phyloP scores from a whole-genome alignment of 805 yeast species.

The Ogataea wickerhamii region DNA sequence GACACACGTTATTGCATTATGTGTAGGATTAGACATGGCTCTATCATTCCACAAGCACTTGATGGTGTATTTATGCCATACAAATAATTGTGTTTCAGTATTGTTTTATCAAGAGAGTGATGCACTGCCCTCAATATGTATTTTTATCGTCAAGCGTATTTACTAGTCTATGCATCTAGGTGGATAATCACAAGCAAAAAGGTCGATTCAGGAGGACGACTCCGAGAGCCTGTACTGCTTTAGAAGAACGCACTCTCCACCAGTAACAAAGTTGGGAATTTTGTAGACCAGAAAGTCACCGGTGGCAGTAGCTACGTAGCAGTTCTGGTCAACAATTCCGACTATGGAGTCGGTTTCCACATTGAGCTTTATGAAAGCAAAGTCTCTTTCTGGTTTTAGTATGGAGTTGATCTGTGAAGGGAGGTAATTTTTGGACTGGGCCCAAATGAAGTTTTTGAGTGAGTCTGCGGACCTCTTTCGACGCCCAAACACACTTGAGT shows the following conservation, averaged over 20 bases:
- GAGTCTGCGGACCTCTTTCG: slow-evolving; percentile 23
- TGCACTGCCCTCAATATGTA: no score
- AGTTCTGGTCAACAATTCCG: slow-evolving; percentile 39
- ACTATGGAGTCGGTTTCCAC: slow-evolving; percentile 25
- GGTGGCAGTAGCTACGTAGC: slow-evolving; percentile 70
- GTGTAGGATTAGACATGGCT: no score
- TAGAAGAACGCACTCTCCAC: slow-evolving; percentile 78
- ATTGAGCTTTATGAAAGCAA: slow-evolving; percentile 76
- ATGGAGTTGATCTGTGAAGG: slow-evolving; percentile 80
- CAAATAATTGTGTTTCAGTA: not conserved
- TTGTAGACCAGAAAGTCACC: slow-evolving; percentile 81
- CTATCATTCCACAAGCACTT: no score
- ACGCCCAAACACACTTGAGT: slow-evolving; percentile 8
- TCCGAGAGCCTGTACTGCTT: slow-evolving; percentile 17
- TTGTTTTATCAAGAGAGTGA: not conserved
- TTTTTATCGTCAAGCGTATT: no score
- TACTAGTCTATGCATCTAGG: not conserved
- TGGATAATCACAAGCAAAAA: slow-evolving; percentile 2
- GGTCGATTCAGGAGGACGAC: not conserved
- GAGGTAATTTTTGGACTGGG: slow-evolving; percentile 41
- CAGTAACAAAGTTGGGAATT: slow-evolving; percentile 47
- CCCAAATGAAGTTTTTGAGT: slow-evolving; percentile 27
- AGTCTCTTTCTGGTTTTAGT: slow-evolving; percentile 86
- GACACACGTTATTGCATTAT: no score
- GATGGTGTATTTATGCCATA: no score